These are phyloP conservation scores for Auricularia auricula-judae DNA, from an alignment of 768 basidiomycete species.

Conservation along the genomic window DNA sequence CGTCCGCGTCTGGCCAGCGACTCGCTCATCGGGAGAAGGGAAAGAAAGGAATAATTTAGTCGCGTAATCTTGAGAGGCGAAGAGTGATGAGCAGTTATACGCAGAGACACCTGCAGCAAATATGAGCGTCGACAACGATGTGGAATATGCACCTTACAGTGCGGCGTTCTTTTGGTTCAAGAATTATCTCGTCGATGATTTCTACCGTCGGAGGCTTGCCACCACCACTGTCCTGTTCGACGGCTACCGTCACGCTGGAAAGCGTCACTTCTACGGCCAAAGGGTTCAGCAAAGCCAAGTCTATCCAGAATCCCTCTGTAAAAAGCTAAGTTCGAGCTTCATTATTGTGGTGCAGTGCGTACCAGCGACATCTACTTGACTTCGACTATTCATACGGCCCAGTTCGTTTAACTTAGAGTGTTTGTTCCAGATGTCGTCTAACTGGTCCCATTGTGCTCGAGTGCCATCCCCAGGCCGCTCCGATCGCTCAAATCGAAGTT, in stretches of 20 bases:
- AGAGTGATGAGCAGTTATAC: slow-evolving; percentile 37
- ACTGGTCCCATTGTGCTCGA: slow-evolving; percentile 38
- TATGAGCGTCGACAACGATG: not conserved
- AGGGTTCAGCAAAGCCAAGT: slow-evolving; percentile 59
- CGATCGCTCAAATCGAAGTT: slow-evolving; percentile 32
- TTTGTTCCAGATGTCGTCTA: slow-evolving; percentile 53
- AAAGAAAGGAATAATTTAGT: slow-evolving; percentile 59
- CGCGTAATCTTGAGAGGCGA: slow-evolving; percentile 45
- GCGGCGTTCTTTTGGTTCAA: slow-evolving; percentile 54
- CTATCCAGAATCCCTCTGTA: slow-evolving; percentile 68
- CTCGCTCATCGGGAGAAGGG: slow-evolving; percentile 58
- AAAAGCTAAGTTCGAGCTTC: not conserved
- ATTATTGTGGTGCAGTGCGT: slow-evolving; percentile 6
- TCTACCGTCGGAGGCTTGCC: slow-evolving; percentile 31
- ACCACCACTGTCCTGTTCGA: slow-evolving; percentile 29
- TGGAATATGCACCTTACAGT: slow-evolving; percentile 34
- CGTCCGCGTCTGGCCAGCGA: slow-evolving; percentile 59
- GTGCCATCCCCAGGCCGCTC: not conserved
- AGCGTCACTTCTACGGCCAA: slow-evolving; percentile 64
- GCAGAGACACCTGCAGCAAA: slow-evolving; percentile 33
- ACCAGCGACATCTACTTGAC: slow-evolving; percentile 59
- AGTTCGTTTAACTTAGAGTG: slow-evolving; percentile 50
- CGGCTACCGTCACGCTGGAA: slow-evolving; percentile 44
- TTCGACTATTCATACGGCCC: slow-evolving; percentile 40
- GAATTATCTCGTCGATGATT: slow-evolving; percentile 45